phyloP scores from a whole-genome alignment of 164 flowering plant species.

The Kalanchoe fedtschenkoi region DNA sequence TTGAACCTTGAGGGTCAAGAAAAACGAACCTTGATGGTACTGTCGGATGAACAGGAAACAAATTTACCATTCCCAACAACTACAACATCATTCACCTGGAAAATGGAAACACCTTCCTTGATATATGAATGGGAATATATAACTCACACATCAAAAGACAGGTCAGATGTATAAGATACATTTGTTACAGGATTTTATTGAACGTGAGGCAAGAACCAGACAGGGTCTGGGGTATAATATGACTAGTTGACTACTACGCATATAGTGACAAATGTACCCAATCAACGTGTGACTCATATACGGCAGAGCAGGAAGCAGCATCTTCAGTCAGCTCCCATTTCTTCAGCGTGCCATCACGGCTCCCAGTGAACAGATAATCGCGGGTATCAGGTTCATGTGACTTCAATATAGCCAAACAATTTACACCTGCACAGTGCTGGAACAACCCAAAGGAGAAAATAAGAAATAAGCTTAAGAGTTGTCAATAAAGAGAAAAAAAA shows the following conservation, averaged over 20 bases:
- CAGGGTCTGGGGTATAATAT: no score
- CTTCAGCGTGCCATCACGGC: conserved; percentile 92
- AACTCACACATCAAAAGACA: no score
- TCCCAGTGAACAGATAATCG: conserved; percentile 77
- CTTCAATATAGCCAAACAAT: conserved; percentile 64
- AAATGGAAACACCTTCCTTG: no score
- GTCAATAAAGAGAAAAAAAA: no score
- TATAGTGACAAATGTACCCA: conserved; percentile 43
- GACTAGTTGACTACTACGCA: neutral
- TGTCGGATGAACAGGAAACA: conserved; percentile 92
- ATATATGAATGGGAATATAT: no score
- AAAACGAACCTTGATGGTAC: conserved; percentile 95
- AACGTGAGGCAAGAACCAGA: no score
- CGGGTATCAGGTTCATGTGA: conserved; percentile 31
- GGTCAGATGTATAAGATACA: no score
- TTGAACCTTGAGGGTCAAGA: no score
- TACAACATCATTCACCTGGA: conserved; percentile 91
- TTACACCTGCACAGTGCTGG: conserved; percentile 96
- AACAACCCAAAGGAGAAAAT: conserved; percentile 9
- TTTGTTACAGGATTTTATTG: no score
- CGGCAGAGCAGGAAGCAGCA: conserved; percentile 71
- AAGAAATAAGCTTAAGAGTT: no score
- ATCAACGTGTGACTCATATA: conserved; percentile 95
- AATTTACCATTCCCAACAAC: conserved; percentile 65
- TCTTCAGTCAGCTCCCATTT: conserved; percentile 76